A percentile compares a stretch with the other conserved stretches of the same genome.
phyloP scores from a whole-genome alignment of 169 alveolate species.

The Eimeria zaria region DNA sequence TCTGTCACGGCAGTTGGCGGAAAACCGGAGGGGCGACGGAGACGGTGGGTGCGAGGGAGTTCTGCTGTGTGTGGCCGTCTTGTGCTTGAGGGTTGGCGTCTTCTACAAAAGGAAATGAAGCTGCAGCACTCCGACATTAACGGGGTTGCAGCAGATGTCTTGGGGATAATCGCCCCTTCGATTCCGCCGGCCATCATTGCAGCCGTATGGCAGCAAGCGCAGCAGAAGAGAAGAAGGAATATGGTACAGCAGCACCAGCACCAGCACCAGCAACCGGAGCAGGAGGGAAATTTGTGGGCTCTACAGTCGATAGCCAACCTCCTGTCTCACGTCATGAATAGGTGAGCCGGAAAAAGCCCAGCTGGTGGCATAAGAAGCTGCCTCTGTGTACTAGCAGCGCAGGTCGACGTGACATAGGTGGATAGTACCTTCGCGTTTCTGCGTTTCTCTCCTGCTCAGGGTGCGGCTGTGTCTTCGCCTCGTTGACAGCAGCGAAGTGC shows the following conservation, averaged over 20 bases:
- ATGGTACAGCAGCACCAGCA: neutral
- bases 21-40: constrained; percentile 4
- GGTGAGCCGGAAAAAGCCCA: neutral
- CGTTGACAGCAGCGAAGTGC: constrained; percentile 64
- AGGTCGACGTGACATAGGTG: neutral
- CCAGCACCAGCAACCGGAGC: constrained; percentile 35
- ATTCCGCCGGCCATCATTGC: constrained; percentile 73
- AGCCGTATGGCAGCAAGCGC: constrained; percentile 82
- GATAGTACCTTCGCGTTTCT: neutral
- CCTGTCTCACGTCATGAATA: constrained; percentile 61
- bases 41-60: constrained; percentile 62
- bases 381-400: neutral
- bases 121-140: constrained; percentile 75
- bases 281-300: constrained; percentile 54
- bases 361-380: neutral
- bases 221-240: constrained; percentile 20
- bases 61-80: constrained; percentile 71
- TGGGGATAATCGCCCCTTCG: constrained; percentile 38
- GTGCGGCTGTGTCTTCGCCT: constrained; percentile 65
- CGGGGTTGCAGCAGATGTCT: constrained; percentile 75
- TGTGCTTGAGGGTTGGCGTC: constrained; percentile 79
- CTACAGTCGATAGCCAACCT: constrained; percentile 42
- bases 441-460: constrained; percentile 15
- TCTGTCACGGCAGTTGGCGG: neutral
- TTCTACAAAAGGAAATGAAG: constrained; percentile 81